Percentiles rank a stretch among this genome's conserved stretches.
phyloP scores from a whole-genome alignment of 768 basidiomycete genomes.

The Boletus eberwhitei region DNA sequence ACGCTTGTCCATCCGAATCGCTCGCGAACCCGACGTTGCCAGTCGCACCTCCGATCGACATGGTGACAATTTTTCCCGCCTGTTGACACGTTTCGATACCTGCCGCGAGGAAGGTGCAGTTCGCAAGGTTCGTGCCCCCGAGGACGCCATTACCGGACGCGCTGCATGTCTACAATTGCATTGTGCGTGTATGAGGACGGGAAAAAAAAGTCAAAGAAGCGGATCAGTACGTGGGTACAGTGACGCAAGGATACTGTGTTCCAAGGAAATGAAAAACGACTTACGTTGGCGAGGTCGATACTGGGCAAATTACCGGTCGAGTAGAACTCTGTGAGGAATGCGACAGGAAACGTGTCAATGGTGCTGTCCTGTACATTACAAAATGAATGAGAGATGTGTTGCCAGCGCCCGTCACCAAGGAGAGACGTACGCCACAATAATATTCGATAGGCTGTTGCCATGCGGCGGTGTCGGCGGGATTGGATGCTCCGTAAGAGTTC shows the following conservation, averaged over 20 bases:
- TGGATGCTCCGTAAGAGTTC: constrained; percentile 33
- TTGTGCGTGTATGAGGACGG: background rate
- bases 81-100: constrained; percentile 65
- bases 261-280: constrained; percentile 7
- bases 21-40: constrained; percentile 60
- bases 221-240: background rate
- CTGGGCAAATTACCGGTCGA: constrained; percentile 54
- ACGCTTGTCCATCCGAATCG: constrained; percentile 52
- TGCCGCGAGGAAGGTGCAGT: constrained; percentile 57
- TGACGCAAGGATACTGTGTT: background rate
- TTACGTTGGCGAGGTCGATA: constrained; percentile 59
- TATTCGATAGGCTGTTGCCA: constrained; percentile 32
- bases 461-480: constrained; percentile 19
- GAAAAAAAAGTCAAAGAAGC: background rate
- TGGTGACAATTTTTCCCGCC: constrained; percentile 57
- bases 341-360: constrained; percentile 58
- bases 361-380: constrained; percentile 42
- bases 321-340: constrained; percentile 61
- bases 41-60: constrained; percentile 59
- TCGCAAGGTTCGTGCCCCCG: constrained; percentile 56
- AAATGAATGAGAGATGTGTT: background rate
- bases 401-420: background rate
- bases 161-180: constrained; percentile 54
- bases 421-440: constrained; percentile 28
- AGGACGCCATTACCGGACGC: constrained; percentile 53